Percentiles rank a stretch among this genome's conserved stretches.
Evolutionary conservation across 106 monocot genomes (phyloP).

Genomic region (Apostasia shenzhenica): DNA sequence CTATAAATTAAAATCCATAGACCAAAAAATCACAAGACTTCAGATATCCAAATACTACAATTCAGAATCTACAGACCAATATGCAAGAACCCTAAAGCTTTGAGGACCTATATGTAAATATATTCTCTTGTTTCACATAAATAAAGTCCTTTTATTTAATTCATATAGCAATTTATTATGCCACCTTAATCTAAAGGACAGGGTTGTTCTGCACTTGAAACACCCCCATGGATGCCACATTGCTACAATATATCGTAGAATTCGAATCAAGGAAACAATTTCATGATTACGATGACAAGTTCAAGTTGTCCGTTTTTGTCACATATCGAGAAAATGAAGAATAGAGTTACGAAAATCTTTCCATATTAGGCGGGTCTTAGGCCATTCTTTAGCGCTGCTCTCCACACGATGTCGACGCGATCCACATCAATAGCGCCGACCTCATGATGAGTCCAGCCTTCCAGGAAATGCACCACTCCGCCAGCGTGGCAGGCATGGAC

Average conservation of each 20-base stretch:
- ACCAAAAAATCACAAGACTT: no score
- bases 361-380: constrained; percentile 40
- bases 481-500: constrained; percentile 96
- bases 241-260: not conserved
- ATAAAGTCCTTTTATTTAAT: no score
- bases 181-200: no score
- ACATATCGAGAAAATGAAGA: not conserved
- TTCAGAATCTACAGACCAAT: no score
- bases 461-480: constrained; percentile 75
- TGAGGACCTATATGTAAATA: no score
- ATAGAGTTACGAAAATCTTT: not conserved
- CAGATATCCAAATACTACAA: no score
- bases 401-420: constrained; percentile 82
- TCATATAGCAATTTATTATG: no score
- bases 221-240: not conserved
- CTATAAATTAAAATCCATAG: no score
- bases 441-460: constrained; percentile 90
- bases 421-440: constrained; percentile 93
- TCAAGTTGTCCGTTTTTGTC: not conserved
- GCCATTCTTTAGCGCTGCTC: constrained; percentile 76
- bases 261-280: not conserved
- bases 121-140: no score
- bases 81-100: no score
- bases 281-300: not conserved
- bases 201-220: not conserved